Evolutionary conservation across 164 flowering plant genomes (phyloP), one percentile per base, ranked within the genome.

Genomic region (Piper betle): DNA sequence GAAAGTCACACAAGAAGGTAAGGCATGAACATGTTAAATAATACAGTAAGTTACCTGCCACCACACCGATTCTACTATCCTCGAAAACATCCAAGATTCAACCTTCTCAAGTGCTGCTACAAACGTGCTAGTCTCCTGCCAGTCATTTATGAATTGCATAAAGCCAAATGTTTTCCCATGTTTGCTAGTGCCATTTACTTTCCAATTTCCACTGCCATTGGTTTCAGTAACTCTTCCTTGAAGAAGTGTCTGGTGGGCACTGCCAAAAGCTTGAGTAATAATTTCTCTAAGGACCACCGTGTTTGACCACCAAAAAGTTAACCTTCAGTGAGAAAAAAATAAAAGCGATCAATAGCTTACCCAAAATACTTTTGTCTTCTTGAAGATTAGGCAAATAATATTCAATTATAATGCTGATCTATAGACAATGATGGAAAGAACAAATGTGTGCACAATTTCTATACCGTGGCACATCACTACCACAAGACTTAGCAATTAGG

Each of bases 21-120:
- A 42, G 46, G 55, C 6, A 19, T 16, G 25, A 13, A 16, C 6
- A 53, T 5, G 55, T 53, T 38, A 16, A 17, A 20, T 37, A 52
- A 58, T 6, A 46, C 50, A 3, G 18, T 41, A 52, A 15, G 15
- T 64, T 59, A 94, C 99, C 97, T 94, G 97, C 97, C 99, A 91
- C 99, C 99, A 94, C 25, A 94, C 86, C 18, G 97, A 94, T 67
- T 94, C 99, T 50, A 91, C 96, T 39, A 87, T 78, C 61, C 99
- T 77, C 33, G 91, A 91, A 74, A 94, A 94, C 39, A 94, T 88
- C 99, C 97, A 91, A 9, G 88, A 77, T 72, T 94, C 97, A 42
- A 88, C 81, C 79, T 79, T 88, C 69, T 85, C 94, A 57, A 94
- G 60, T 39, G 97, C 90, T 74, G 82, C 65, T 12, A 83, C 83